Percentiles rank a stretch among this genome's conserved stretches.
Evolutionary conservation across 176 grass and related monocot species (phyloP).

Genomic region (Ensete glaucum): DNA sequence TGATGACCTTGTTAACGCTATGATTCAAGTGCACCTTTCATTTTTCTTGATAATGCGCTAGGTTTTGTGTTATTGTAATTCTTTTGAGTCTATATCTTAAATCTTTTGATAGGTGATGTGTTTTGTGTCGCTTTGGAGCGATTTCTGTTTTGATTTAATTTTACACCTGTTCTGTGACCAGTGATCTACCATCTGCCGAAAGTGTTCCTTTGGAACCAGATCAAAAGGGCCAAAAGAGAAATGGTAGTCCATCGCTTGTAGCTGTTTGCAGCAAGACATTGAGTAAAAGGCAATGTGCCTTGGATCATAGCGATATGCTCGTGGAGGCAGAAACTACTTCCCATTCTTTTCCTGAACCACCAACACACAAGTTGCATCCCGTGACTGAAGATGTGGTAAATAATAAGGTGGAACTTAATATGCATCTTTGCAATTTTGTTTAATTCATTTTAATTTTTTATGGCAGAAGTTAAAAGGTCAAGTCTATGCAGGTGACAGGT

Average conservation of each 20-base stretch:
- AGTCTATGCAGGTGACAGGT: constrained; percentile 29
- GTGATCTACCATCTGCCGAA: constrained; percentile 33
- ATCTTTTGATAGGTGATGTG: constrained; percentile 7
- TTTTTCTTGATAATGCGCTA: not conserved
- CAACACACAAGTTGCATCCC: not conserved
- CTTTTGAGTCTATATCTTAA: constrained; percentile 14
- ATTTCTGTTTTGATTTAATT: constrained; percentile 2
- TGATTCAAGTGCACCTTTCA: not conserved
- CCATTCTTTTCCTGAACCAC: not conserved
- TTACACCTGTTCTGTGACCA: constrained; percentile 4
- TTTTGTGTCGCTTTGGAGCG: constrained; percentile 15
- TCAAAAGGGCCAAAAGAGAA: constrained; percentile 46
- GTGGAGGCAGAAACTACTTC: constrained; percentile 17
- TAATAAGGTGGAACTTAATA: not conserved
- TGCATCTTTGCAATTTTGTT: not conserved
- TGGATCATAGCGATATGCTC: not conserved
- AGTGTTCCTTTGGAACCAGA: constrained; percentile 29
- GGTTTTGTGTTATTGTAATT: not conserved
- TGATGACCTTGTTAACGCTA: constrained; percentile 9
- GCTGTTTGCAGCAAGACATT: constrained; percentile 32
- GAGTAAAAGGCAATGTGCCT: constrained; percentile 43
- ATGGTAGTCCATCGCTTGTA: constrained; percentile 33
- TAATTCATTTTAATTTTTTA: not conserved
- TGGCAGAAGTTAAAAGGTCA: not conserved
- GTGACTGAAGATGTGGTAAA: not conserved